Evolutionary conservation across 306 rosid species (phyloP), one percentile per base, ranked within the genome.

Genomic region (Fragaria iinumae): DNA sequence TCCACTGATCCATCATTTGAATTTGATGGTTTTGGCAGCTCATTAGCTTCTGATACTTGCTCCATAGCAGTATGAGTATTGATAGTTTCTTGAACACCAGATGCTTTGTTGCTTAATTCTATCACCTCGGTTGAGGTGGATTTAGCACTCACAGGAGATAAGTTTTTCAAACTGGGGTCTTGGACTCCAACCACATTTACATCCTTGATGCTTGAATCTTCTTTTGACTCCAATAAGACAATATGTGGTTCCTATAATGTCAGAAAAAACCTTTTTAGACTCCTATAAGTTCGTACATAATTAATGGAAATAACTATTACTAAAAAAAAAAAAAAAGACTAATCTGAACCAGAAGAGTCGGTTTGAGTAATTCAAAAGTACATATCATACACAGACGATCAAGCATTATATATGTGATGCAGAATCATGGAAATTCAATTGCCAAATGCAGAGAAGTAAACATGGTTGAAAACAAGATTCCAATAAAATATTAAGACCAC

Each of bases 261-360:
- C 57, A 43, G 60, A 74, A 25, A 25, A 59, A 74, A 8, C 69
- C 27, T 27, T 9, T 43, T 74, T 74, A 74, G 55, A 43, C 32
- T 43, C 55, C 18, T 14, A 3, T 57, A 72, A 55, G 11, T 72
- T 55, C 23, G 2, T 17, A 11, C 38, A 11, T 32, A 49, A 49
- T 10, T 12, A 14, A 14, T 13, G 43, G 18, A 48, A 49, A 17
- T 2, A n/a, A 52, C 8, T 72, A 38, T 11, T 5, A 50, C 3
- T 20, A 18, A 4, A 38, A 38, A 38, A 38, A 38, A 38, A 38
- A 38, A 5, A 36, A 5, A 38, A 0, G 41, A 38, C 41, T 36
- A n/a, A 13, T 41, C 13, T 12, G 0, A 47, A 70, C 60, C 25
- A 48, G 6, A 27, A 69, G 14, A 69, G 32, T 27, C 4, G 23